Conservation (phyloP, 345 rosid species). For the Sonneratia caseolaris region DNA sequence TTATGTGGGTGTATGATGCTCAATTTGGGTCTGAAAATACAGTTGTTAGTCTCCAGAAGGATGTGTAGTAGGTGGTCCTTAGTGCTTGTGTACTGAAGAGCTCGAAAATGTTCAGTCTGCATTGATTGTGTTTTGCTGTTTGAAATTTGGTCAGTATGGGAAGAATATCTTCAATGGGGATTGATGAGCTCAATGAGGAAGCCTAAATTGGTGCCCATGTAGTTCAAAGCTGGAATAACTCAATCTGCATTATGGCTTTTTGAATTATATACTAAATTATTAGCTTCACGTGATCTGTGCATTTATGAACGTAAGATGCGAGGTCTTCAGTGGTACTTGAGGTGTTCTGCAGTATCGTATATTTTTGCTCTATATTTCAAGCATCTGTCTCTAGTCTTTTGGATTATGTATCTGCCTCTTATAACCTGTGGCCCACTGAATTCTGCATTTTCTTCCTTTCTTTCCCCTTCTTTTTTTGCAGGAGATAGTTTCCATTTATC, state of each 20-base stretch:
- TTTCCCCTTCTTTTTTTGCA: constrained; percentile 24
- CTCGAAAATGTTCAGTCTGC: neutral
- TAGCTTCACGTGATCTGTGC: neutral
- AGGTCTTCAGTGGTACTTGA: neutral
- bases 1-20: neutral
- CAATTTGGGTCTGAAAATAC: neutral
- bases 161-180: neutral
- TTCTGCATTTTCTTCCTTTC: neutral
- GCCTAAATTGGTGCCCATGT: neutral
- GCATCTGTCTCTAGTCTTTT: neutral
- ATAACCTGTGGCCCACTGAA: neutral
- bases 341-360: neutral
- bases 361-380: neutral
- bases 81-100: neutral
- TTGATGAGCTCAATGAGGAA: neutral
- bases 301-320: neutral
- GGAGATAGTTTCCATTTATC: constrained; percentile 97
- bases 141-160: neutral
- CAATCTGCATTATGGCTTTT: neutral
- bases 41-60: neutral
- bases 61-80: neutral
- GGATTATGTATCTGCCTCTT: neutral
- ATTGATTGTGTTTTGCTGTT: neutral
- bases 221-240: neutral
- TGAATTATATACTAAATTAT: neutral